These are phyloP conservation scores for Cytospora chrysosperma DNA, from an alignment of 2,329 filamentous ascomycete species.

Conservation along the genomic window DNA sequence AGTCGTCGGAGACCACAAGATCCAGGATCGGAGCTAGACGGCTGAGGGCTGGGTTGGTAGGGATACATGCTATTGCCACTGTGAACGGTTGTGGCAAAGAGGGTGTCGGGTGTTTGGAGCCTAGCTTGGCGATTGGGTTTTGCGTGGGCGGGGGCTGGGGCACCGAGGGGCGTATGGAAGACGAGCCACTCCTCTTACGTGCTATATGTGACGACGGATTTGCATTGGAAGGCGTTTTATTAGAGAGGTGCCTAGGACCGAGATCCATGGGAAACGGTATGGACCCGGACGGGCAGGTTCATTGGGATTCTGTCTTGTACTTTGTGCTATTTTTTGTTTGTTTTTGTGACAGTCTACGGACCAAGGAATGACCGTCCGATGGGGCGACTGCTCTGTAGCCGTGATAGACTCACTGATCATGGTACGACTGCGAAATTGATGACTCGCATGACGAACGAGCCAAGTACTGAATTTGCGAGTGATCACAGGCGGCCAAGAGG, in stretches of 20 bases:
- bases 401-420: neutral
- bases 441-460: neutral
- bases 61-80: neutral
- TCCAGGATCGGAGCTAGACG: conserved; percentile 65
- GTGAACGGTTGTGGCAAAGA: neutral
- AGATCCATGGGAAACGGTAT: neutral
- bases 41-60: neutral
- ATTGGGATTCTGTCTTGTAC: neutral
- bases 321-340: neutral
- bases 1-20: conserved; percentile 86
- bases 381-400: neutral
- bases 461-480: accelerated
- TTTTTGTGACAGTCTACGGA: neutral
- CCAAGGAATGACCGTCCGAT: neutral
- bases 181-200: conserved; percentile 14
- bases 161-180: neutral
- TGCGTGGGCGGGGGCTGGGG: neutral
- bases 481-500: neutral
- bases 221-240: conserved; percentile 17
- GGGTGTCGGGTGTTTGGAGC: neutral
- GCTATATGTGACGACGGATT: neutral
- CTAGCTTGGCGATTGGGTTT: neutral
- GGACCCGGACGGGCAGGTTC: neutral
- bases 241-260: neutral
- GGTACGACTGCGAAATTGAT: neutral